Evolutionary conservation across 805 yeast species (phyloP).

Genomic region (Dipodascus albidus): DNA sequence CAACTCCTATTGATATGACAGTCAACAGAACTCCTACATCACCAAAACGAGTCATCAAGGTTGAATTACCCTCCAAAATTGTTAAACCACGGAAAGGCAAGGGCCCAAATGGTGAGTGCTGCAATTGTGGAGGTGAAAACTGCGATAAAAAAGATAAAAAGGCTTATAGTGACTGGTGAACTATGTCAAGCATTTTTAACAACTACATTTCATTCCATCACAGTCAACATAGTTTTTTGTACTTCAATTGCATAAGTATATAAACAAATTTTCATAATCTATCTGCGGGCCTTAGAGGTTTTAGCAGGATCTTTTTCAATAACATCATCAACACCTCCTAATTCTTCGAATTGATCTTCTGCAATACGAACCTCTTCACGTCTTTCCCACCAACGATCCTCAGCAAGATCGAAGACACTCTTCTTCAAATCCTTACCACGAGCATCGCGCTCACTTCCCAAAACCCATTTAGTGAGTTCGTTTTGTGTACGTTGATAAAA

Average conservation of each 20-base stretch:
- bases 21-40: not conserved
- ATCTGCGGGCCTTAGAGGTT: not conserved
- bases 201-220: not conserved
- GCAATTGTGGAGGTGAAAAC: constrained; percentile 2
- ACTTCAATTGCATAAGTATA: not conserved
- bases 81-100: not conserved
- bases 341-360: constrained; percentile 81
- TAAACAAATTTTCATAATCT: not conserved
- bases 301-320: constrained; percentile 51
- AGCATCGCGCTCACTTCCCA: constrained; percentile 70
- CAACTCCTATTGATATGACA: not conserved
- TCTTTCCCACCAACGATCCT: constrained; percentile 98
- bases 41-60: not conserved
- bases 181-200: not conserved
- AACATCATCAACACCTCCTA: constrained; percentile 85
- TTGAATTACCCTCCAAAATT: not conserved
- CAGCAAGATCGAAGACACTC: constrained; percentile 81
- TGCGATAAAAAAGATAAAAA: constrained; percentile 1
- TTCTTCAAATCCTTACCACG: constrained; percentile 85
- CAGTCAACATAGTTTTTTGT: not conserved
- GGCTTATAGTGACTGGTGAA: not conserved
- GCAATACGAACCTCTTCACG: constrained; percentile 81
- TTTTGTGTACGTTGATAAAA: constrained; percentile 84
- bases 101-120: not conserved
- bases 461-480: constrained; percentile 84